A percentile compares a stretch with the other conserved stretches of the same genome.
phyloP scores from a whole-genome alignment of 1,284 basidiomycete species.

The Apiotrichum brassicae region DNA sequence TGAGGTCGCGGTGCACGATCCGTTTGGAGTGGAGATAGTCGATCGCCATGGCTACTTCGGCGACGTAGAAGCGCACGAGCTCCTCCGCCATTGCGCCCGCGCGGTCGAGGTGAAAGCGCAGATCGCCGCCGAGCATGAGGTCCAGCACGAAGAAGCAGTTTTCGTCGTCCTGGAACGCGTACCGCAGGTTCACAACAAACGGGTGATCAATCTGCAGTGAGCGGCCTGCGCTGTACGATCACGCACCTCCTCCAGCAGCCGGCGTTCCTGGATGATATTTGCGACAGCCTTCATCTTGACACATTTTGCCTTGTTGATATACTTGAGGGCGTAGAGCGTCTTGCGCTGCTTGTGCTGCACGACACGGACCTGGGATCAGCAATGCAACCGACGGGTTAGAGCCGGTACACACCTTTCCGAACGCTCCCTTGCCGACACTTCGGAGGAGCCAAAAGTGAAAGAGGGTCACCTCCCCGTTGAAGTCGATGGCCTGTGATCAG shows the following conservation, averaged over 20 bases:
- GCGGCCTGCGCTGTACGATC: too few relatives aligned
- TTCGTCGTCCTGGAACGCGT: slow-evolving; percentile 96
- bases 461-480: slow-evolving; percentile 92
- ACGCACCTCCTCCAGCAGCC: slow-evolving; percentile 80
- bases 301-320: slow-evolving; percentile 97
- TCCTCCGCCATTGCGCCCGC: slow-evolving; percentile 69
- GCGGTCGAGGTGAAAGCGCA: slow-evolving; percentile 87
- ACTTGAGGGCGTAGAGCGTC: slow-evolving; percentile 93
- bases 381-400: too few relatives aligned
- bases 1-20: slow-evolving; percentile 92
- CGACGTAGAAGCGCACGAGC: slow-evolving; percentile 79
- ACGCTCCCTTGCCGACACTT: slow-evolving; percentile 95
- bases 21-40: slow-evolving; percentile 83
- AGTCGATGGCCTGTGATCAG: slow-evolving; percentile 77
- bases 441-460: slow-evolving; percentile 93
- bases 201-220: slow-evolving; percentile 75
- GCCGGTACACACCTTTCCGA: slow-evolving; percentile 75
- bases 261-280: slow-evolving; percentile 91
- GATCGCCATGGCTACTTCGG: slow-evolving; percentile 77
- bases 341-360: slow-evolving; percentile 97
- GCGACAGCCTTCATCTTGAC: slow-evolving; percentile 97
- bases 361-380: slow-evolving; percentile 71
- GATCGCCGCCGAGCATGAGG: slow-evolving; percentile 90
- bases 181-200: slow-evolving; percentile 88
- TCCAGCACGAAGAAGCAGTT: slow-evolving; percentile 98